These are phyloP conservation scores for Sarcomyxa edulis DNA, from an alignment of 768 basidiomycete species.

Conservation along the genomic window DNA sequence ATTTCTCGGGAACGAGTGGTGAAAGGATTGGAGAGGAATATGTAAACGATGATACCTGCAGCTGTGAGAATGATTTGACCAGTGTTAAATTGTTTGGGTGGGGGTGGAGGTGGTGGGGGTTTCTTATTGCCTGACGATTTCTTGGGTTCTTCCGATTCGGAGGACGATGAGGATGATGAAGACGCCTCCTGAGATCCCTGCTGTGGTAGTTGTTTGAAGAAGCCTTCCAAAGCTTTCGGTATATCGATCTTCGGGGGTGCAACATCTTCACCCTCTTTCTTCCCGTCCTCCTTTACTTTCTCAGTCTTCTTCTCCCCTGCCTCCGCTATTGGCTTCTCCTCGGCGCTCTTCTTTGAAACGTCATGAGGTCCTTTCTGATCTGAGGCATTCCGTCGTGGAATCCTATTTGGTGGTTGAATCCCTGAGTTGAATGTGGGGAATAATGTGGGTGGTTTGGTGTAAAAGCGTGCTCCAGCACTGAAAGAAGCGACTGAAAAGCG, in stretches of 20 bases:
- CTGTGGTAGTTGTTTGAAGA: conserved; percentile 65
- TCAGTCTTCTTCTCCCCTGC: conserved; percentile 13
- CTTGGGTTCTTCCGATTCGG: conserved; percentile 31
- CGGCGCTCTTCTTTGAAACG: too few relatives aligned
- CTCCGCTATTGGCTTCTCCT: conserved; percentile 19
- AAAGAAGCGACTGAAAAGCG: too few relatives aligned
- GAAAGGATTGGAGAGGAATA: conserved; percentile 58
- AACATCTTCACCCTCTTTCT: conserved; percentile 15
- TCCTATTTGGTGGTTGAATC: too few relatives aligned
- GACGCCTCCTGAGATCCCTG: conserved; percentile 32
- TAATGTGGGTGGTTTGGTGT: too few relatives aligned
- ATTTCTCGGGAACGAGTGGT: conserved; percentile 74
- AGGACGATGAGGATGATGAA: conserved; percentile 23
- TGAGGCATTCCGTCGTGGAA: too few relatives aligned
- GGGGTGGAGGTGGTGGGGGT: conserved; percentile 45
- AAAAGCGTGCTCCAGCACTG: too few relatives aligned
- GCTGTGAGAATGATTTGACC: conserved; percentile 47
- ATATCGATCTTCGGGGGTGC: conserved; percentile 35
- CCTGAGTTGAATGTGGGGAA: too few relatives aligned
- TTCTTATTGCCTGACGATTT: conserved; percentile 20
- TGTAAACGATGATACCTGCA: conserved; percentile 53
- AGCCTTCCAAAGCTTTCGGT: conserved; percentile 70
- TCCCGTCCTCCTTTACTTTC: conserved; percentile 30
- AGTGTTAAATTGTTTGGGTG: conserved; percentile 54
- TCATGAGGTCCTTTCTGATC: too few relatives aligned